Base-by-base conservation (phyloP, 176 grass and related monocot species). In the Thinopyrum elongatum region DNA sequence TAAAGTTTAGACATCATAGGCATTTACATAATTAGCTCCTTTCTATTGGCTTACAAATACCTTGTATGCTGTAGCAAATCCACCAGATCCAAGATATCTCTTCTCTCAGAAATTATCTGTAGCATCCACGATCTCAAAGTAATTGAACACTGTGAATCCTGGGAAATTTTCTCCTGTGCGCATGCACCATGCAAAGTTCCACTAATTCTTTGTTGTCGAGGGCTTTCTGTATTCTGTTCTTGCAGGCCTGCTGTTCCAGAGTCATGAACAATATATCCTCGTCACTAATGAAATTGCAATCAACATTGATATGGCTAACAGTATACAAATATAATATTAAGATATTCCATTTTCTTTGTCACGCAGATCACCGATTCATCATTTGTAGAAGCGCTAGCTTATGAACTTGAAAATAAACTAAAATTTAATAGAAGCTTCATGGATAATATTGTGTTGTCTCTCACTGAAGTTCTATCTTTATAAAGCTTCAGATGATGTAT, bases 91-190 rank as follows among this genome's bases (percentile, higher is more conserved):
- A 11, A 80, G 1, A 49, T 0, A 34, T 65, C 19, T 38, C 19
- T 82, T 73, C 28, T 74, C 59, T 28, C 75, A 83, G 16, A 90
- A 90, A 84, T 33, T 80, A 16, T 84, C 66, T 38, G 89, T 87
- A 14, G 89, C 84, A 47, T 87, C 57, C 27, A 79, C 8, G 2
- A 90, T 83, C 34, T 90, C 21, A 67, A n/a, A 34, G 44, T 75
- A 87, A 8, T 29, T 36, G 72, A 90, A 83, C 42, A 28, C 79
- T 74, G 22, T 74, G 16, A 90, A 90, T 47, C 80, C 84, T 1
- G 28, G 29, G 26, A 15, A 87, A 31, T 21, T 46, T 59, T 87
- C 26, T 74, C 83, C 66, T 21, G 59, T 87, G 34, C 2, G 58
- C 14, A 28, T 65, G 58, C 74, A 90, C 44, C 14, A 28, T 65